These are phyloP conservation scores for Heliosperma pusillum DNA, from an alignment of 148 eudicot species.

Conservation along the genomic window DNA sequence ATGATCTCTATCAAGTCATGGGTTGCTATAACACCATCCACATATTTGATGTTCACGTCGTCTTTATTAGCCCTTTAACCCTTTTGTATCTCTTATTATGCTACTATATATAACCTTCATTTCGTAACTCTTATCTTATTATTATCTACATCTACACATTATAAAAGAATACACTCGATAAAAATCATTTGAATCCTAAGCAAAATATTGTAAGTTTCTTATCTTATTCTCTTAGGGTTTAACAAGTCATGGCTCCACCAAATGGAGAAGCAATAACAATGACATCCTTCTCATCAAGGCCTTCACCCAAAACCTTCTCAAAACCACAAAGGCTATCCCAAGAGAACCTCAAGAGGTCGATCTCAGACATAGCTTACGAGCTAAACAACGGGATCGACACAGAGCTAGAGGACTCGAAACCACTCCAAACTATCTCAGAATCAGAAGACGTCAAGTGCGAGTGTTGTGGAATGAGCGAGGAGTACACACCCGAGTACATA, in stretches of 20 bases:
- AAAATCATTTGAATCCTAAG: background rate
- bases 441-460: constrained; percentile 72
- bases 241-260: constrained; percentile 61
- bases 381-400: constrained; percentile 37
- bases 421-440: constrained; percentile 51
- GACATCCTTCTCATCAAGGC: constrained; percentile 22
- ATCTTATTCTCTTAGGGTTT: background rate
- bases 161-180: background rate
- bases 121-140: background rate
- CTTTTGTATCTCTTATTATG: background rate
- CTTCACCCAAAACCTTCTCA: constrained; percentile 14
- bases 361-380: constrained; percentile 66
- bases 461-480: constrained; percentile 86
- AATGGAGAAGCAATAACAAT: constrained; percentile 41
- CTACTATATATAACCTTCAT: constrained; percentile 20
- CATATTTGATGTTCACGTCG: constrained; percentile 14
- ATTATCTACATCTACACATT: background rate
- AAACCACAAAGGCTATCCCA: constrained; percentile 40
- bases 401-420: constrained; percentile 11
- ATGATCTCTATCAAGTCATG: constrained; percentile 1
- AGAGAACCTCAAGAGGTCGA: constrained; percentile 48
- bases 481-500: constrained; percentile 71
- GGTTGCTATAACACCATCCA: constrained; percentile 13
- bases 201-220: too few species aligned
- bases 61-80: too few species aligned